Percentiles rank a stretch among this genome's conserved stretches.
Conservation (phyloP, 75 land plant species). For the Pinus tabuliformis region DNA sequence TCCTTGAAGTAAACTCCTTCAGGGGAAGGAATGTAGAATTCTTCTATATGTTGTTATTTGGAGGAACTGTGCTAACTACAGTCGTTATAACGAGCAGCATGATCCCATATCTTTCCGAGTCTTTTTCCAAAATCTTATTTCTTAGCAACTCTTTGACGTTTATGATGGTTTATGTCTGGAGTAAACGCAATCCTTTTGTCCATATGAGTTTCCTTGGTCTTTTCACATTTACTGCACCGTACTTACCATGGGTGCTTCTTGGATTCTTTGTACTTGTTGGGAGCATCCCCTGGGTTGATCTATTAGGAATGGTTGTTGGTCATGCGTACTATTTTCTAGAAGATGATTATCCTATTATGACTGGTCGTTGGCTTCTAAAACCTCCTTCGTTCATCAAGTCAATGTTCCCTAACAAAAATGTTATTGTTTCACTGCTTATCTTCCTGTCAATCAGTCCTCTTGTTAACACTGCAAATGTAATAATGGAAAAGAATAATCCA, state of each 20-base stretch:
- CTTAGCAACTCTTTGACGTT: constrained; percentile 98
- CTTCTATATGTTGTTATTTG: constrained; percentile 98
- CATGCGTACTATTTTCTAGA: too few relatives aligned
- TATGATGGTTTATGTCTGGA: constrained; percentile 99
- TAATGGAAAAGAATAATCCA: constrained; percentile 68
- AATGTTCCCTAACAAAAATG: too few relatives aligned
- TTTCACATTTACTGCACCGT: constrained; percentile 97
- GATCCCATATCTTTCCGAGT: constrained; percentile 75
- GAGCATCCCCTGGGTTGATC: too few relatives aligned
- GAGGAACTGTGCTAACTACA: constrained; percentile 80
- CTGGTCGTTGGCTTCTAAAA: too few relatives aligned
- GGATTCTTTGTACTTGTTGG: too few relatives aligned
- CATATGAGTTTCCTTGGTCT: constrained; percentile 99
- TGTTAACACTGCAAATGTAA: constrained; percentile 69
- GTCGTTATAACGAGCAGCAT: constrained; percentile 83
- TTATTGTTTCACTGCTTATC: constrained; percentile 20
- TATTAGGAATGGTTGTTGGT: too few relatives aligned
- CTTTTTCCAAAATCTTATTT: constrained; percentile 81
- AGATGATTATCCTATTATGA: too few relatives aligned
- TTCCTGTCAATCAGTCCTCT: constrained; percentile 43
- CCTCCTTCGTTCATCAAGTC: too few relatives aligned
- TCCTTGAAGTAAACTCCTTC: constrained; percentile 97
- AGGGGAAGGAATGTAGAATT: constrained; percentile 96
- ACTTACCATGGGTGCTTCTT: constrained; percentile 83
- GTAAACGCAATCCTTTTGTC: constrained; percentile 97